Base-by-base conservation (phyloP, 2,329 filamentous ascomycete genomes). In the Teratosphaeria zuluensis region DNA sequence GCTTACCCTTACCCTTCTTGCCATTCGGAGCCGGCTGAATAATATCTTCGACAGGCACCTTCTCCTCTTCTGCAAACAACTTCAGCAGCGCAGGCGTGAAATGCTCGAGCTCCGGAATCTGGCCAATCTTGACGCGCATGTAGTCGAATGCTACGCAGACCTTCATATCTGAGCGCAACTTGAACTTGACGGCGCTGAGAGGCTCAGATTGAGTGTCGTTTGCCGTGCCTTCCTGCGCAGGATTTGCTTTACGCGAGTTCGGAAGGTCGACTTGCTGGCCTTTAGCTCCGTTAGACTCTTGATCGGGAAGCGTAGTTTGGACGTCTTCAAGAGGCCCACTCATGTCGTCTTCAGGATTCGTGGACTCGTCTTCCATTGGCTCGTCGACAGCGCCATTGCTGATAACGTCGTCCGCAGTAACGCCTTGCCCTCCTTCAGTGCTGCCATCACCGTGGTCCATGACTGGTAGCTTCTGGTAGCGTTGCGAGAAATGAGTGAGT, bases 401-500 rank as follows among this genome's bases (percentile, higher is more conserved):
- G 4, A 54, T 21, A 30, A 54, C 31, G 12, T 16, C 19, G 28
- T 31, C 32, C 8, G 63, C 57, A 12, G 57, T 53, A 38, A 58
- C 52, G 16, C 56, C 60, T 9, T 42, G 57, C 1, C 51, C 55
- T 30, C 61, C 57, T 16, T 51, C 61, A n/a, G 55, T 60, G 12
- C 64, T 63, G 33, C 55, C 56, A 46, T 70, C 73, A 1, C 63
- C 65, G 28, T 70, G 69, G 60, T 82, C 77, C 3, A 83, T 72
- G 2, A 80, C 76, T 1, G 82, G 85, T 35, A 84, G 78, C 74
- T 92, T 92, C 67, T 90, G 87, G 73, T 99, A 99, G 7, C 94
- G 82, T 76, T 99, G 94, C 58, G 87, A 92, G 75, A 99, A 99
- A 73, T 99, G 94, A 7, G 94, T 99, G 54, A 99, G 80, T 58